A percentile compares a stretch with the other conserved stretches of the same genome.
phyloP scores from a whole-genome alignment of 2,329 filamentous ascomycete genomes.

The Monosporascus cannonballus region DNA sequence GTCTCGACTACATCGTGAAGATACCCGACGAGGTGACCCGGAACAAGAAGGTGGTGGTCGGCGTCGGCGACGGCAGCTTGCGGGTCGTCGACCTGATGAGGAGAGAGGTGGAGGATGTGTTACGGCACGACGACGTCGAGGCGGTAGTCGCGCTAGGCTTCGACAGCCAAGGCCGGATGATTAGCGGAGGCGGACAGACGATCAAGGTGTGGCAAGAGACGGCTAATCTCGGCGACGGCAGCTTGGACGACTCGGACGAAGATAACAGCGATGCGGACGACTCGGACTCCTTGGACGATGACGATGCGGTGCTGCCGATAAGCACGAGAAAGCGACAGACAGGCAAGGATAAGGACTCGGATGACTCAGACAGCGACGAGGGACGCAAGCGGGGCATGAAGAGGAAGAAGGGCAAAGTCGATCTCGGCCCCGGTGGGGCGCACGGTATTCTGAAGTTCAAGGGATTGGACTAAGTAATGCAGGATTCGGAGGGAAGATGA shows the following conservation, averaged over 20 bases:
- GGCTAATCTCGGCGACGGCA: constrained; percentile 41
- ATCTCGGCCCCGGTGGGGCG: constrained; percentile 43
- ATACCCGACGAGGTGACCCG: constrained; percentile 65
- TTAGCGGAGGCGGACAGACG: constrained; percentile 78
- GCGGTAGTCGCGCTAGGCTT: constrained; percentile 78
- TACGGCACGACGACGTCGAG: constrained; percentile 81
- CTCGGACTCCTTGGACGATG: constrained; percentile 35
- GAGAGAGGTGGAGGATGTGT: constrained; percentile 63
- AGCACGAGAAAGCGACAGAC: constrained; percentile 31
- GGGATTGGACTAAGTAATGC: constrained; percentile 34
- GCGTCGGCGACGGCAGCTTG: constrained; percentile 74
- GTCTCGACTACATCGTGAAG: constrained; percentile 69
- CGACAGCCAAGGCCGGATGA: constrained; percentile 78
- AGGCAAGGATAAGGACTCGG: constrained; percentile 34
- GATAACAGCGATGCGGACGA: constrained; percentile 45
- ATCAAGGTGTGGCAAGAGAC: constrained; percentile 88
- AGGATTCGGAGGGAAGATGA: neutral
- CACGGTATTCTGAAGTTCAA: constrained; percentile 47
- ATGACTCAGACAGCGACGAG: constrained; percentile 41
- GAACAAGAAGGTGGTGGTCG: constrained; percentile 71
- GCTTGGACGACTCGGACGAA: constrained; percentile 38
- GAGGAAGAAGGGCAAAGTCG: constrained; percentile 36
- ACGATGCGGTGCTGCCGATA: constrained; percentile 38
- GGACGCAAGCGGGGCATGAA: constrained; percentile 37
- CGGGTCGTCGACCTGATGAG: constrained; percentile 68